Conservation (phyloP, 1,284 basidiomycete genomes). For the Marasmius tenuissimus region DNA sequence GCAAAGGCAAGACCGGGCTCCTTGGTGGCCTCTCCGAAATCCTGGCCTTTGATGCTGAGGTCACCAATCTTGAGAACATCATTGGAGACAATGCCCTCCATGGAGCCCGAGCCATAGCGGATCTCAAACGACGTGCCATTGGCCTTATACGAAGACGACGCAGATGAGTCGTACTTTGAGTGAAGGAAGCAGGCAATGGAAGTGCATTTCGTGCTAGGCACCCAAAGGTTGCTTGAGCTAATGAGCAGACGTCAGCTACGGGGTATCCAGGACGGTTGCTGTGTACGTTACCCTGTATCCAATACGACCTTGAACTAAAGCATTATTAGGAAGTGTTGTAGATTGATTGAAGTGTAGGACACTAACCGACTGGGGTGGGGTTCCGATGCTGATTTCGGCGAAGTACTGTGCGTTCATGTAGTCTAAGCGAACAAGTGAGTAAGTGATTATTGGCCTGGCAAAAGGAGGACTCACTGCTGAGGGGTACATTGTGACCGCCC, state of each 20-base stretch:
- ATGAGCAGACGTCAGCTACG: constrained; percentile 8
- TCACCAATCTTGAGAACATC: constrained; percentile 88
- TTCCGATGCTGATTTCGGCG: constrained; percentile 84
- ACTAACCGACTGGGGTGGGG: constrained; percentile 73
- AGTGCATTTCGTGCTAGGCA: constrained; percentile 85
- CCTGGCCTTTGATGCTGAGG: constrained; percentile 72
- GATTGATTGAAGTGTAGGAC: constrained; percentile 2
- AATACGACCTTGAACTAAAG: constrained; percentile 81
- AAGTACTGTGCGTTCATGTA: constrained; percentile 99
- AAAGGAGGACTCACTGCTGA: constrained; percentile 68
- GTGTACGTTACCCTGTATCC: constrained; percentile 70
- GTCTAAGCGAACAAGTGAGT: constrained; percentile 46
- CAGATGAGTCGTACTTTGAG: constrained; percentile 85
- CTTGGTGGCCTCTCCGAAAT: constrained; percentile 96
- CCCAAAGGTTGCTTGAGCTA: constrained; percentile 92
- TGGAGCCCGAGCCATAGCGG: constrained; percentile 94
- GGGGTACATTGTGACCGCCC: constrained; percentile 86
- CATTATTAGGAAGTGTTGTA: constrained; percentile 8
- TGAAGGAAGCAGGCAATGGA: constrained; percentile 99
- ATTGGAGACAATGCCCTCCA: constrained; percentile 94
- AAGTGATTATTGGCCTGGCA: constrained; percentile 2
- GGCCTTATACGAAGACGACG: constrained; percentile 87
- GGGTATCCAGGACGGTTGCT: background rate
- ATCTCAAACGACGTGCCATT: constrained; percentile 94
- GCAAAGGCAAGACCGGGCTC: constrained; percentile 98